A percentile compares a stretch with the other conserved stretches of the same genome.
Evolutionary conservation across 495 filamentous ascomycete species (phyloP).

Genomic region (Penicillium ucsense): DNA sequence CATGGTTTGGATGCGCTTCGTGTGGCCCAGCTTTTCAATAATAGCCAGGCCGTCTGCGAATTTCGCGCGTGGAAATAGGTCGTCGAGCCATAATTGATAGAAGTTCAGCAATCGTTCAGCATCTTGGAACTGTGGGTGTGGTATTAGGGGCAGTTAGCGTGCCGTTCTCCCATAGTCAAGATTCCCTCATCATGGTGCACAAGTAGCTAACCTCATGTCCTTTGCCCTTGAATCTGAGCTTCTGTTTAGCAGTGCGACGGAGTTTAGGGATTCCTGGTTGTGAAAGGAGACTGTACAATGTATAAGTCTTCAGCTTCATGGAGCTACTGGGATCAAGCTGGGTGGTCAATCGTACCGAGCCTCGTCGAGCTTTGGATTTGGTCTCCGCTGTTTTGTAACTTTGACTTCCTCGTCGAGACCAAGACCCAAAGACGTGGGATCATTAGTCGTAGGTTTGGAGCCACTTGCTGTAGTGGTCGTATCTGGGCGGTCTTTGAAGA

Average conservation of each 20-base stretch:
- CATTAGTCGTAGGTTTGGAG: conserved; percentile 22
- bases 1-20: conserved; percentile 60
- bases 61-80: conserved; percentile 87
- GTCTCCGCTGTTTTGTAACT: conserved; percentile 62
- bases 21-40: conserved; percentile 90
- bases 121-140: conserved; percentile 62
- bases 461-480: conserved; percentile 16
- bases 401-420: conserved; percentile 85
- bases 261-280: conserved; percentile 76
- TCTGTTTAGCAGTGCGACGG: conserved; percentile 55
- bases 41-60: conserved; percentile 85
- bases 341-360: conserved; percentile 38
- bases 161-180: not conserved
- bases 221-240: conserved; percentile 80
- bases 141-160: not conserved
- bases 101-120: conserved; percentile 71
- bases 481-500: conserved; percentile 36
- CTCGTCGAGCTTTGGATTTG: conserved; percentile 81
- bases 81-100: conserved; percentile 96
- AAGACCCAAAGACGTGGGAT: conserved; percentile 30
- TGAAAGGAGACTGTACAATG: conserved; percentile 54
- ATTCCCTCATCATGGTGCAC: not conserved
- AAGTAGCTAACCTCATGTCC: conserved; percentile 68
- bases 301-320: not conserved
- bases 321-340: too few species aligned